Evolutionary conservation across 1,284 basidiomycete genomes (phyloP).

Genomic region (Xerocomus tenax): DNA sequence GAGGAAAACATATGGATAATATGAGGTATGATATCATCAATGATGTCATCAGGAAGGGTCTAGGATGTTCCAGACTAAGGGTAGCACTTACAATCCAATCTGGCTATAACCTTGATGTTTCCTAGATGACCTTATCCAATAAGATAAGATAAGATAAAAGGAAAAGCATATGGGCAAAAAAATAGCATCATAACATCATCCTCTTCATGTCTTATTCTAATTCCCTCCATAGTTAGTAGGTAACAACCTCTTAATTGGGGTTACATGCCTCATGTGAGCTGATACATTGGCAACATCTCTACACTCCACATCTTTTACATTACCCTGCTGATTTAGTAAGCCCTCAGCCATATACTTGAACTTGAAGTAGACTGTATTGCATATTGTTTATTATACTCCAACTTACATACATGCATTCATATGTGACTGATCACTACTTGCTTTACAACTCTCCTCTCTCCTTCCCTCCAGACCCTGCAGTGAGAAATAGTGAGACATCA

Average conservation of each 20-base stretch:
- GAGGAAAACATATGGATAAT: no score
- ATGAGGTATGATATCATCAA: slow-evolving; percentile 39
- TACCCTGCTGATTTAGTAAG: slow-evolving; percentile 19
- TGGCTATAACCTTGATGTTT: no score
- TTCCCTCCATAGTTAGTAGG: slow-evolving; percentile 50
- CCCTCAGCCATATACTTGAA: slow-evolving; percentile 16
- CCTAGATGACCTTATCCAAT: no score
- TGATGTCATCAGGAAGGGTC: no score
- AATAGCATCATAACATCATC: slow-evolving; percentile 38
- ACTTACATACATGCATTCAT: slow-evolving; percentile 28
- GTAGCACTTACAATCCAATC: no score
- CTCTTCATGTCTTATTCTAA: slow-evolving; percentile 39
- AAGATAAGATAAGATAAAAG: no score
- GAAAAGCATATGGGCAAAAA: no score
- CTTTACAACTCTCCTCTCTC: slow-evolving; percentile 15
- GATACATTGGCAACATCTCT: slow-evolving; percentile 54
- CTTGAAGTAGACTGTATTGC: slow-evolving; percentile 19
- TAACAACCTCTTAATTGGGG: slow-evolving; percentile 69
- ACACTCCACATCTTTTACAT: slow-evolving; percentile 5
- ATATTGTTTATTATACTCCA: slow-evolving; percentile 30
- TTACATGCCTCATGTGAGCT: slow-evolving; percentile 62
- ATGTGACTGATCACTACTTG: slow-evolving; percentile 32
- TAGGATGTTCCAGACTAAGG: no score
- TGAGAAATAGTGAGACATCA: slow-evolving; percentile 22
- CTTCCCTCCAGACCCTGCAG: slow-evolving; percentile 15